Evolutionary conservation across 768 basidiomycete species (phyloP).

Genomic region (Amanita exitialis): DNA sequence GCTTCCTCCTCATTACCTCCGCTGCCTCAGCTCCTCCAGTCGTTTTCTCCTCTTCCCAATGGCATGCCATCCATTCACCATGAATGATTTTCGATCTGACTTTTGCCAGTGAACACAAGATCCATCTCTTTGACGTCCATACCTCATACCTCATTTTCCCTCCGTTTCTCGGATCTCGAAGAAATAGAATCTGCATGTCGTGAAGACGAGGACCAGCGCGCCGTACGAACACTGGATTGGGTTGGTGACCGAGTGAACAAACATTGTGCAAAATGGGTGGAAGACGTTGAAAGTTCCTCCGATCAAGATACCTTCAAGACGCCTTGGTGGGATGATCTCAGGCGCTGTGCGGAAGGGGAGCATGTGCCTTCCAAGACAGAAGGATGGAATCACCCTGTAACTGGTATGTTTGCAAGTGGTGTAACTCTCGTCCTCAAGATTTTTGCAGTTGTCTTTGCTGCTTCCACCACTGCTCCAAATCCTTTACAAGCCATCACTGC

Average conservation of each 20-base stretch:
- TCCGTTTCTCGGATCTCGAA: conserved; percentile 68
- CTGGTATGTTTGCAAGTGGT: conserved; percentile 42
- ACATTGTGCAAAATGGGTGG: conserved; percentile 61
- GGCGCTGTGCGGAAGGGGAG: conserved; percentile 69
- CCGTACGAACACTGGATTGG: conserved; percentile 80
- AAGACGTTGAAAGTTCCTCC: conserved; percentile 42
- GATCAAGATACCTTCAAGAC: conserved; percentile 35
- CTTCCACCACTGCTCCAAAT: conserved; percentile 74
- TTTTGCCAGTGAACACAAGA: conserved; percentile 58
- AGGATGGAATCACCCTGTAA: conserved; percentile 83
- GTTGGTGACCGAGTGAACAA: conserved; percentile 61
- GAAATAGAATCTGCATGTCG: conserved; percentile 67
- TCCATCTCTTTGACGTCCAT: conserved; percentile 66
- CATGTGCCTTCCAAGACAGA: conserved; percentile 60
- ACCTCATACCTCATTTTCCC: conserved; percentile 58
- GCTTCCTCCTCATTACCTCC: conserved; percentile 51
- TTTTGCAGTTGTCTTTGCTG: conserved; percentile 64
- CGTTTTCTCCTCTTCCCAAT: conserved; percentile 77
- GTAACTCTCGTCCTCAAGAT: conserved; percentile 4
- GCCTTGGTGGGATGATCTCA: conserved; percentile 87
- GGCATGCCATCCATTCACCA: conserved; percentile 29
- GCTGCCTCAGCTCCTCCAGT: conserved; percentile 67
- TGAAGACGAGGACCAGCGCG: conserved; percentile 74
- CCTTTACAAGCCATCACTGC: conserved; percentile 72
- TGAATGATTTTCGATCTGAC: background rate